Conservation (phyloP, 2,329 filamentous ascomycete genomes). For the Clarireedia homoeocarpa region DNA sequence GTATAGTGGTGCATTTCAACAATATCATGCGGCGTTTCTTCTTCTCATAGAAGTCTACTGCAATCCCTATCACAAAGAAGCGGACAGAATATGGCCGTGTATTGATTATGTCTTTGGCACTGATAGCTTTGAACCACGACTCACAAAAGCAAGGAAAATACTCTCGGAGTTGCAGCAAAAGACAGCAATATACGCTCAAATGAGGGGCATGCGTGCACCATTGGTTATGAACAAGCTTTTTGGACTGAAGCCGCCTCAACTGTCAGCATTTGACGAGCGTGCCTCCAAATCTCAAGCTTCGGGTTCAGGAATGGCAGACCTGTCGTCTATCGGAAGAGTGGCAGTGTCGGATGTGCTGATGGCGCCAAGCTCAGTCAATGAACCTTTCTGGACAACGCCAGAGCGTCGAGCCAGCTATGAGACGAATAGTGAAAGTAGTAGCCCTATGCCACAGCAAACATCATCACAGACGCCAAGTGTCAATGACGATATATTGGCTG, state of each 20-base stretch:
- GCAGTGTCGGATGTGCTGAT: background rate
- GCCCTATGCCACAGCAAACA: background rate
- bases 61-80: constrained; percentile 37
- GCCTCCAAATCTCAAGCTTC: background rate
- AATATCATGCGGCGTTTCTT: constrained; percentile 64
- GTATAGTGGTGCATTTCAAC: constrained; percentile 64
- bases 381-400: background rate
- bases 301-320: background rate
- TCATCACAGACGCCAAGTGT: background rate
- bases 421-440: background rate
- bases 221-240: constrained; percentile 26
- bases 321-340: background rate
- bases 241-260: constrained; percentile 27
- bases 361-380: background rate
- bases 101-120: constrained; percentile 62
- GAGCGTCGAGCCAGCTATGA: background rate
- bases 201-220: constrained; percentile 50
- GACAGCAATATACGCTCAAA: constrained; percentile 48
- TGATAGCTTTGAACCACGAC: constrained; percentile 41
- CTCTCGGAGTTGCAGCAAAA: constrained; percentile 55
- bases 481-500: constrained; percentile 36
- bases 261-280: background rate
- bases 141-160: constrained; percentile 52
- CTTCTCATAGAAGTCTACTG: constrained; percentile 60
- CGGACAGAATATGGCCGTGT: constrained; percentile 60